phyloP scores from a whole-genome alignment of 2,329 filamentous ascomycete species.

The Claviceps maximensis region DNA sequence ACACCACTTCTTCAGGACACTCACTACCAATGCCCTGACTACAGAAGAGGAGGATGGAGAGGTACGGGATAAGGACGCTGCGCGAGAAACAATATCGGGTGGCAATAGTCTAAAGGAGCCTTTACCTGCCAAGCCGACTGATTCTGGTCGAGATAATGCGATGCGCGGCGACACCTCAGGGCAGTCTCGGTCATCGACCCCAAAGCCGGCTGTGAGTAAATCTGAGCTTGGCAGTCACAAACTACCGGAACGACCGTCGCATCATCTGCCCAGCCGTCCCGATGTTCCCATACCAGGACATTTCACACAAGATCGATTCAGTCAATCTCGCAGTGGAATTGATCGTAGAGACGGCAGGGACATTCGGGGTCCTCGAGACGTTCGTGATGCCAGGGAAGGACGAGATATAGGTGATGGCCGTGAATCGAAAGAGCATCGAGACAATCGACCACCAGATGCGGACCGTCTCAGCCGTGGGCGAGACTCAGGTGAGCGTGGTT shows the following conservation, averaged over 20 bases:
- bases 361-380: constrained; percentile 11
- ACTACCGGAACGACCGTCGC: constrained; percentile 24
- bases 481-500: constrained; percentile 31
- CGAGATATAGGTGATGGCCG: constrained; percentile 26
- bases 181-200: constrained; percentile 15
- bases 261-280: constrained; percentile 41
- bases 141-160: constrained; percentile 13
- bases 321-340: constrained; percentile 25
- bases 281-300: constrained; percentile 41
- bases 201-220: constrained; percentile 15
- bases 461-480: constrained; percentile 28
- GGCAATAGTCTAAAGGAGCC: constrained; percentile 17
- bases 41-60: constrained; percentile 59
- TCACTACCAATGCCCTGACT: constrained; percentile 9
- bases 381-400: constrained; percentile 15
- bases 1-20: constrained; percentile 11
- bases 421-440: constrained; percentile 21
- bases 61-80: constrained; percentile 42
- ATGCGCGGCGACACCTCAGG: constrained; percentile 13
- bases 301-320: constrained; percentile 32
- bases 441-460: constrained; percentile 25
- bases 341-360: constrained; percentile 28
- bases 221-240: constrained; percentile 20
- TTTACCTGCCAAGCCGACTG: constrained; percentile 20
- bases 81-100: neutral